Evolutionary conservation across 148 eudicot genomes (phyloP), one percentile per base, ranked within the genome.

Genomic region (Fagopyrum homotropicum): DNA sequence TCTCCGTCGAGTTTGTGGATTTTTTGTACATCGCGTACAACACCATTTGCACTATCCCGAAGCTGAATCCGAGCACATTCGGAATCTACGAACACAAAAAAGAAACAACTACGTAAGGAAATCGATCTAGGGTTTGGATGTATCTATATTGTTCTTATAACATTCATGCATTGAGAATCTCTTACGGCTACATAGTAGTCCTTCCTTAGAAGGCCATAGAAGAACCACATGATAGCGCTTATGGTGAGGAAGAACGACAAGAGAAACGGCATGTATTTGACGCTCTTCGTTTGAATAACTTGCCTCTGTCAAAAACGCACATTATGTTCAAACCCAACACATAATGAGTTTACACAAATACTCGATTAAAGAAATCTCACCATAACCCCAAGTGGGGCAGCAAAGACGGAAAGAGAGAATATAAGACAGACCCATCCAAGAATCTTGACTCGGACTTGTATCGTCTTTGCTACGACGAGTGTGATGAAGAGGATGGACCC

Each of bases 301-400:
- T 78, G 84, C 80, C 83, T 89, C 98, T 92, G 90, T 85, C 64
- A 22, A 22, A 22, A 22, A 22, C 26, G 26, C 26, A 0, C 26
- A 22, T 22, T 22, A 22, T 22, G 26, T 22, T 22, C 26, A 22
- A 22, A 22, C 26, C 40, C 40, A 35, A 35, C 40, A 1, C 40
- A 35, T 35, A 35, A 2, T 2, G 1, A 35, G 40, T 35, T 35
- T 35, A 1, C 40, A 35, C 40, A 35, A 35, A 2, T 35, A 35
- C 40, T 35, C 40, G 1, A 35, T 35, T 35, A 35, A 35, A 35
- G 40, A 35, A 35, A 35, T 22, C 87, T 71, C 81, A 92, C 96
- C 89, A 90, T 77, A 29, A 92, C 85, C 81, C 90, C 85, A 12
- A 92, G 82, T 11, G 95, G 97, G n/a, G 97, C 93, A n/a, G 76